Conservation (phyloP, 2,329 filamentous ascomycete species). For the Emmonsiellopsis sp. region DNA sequence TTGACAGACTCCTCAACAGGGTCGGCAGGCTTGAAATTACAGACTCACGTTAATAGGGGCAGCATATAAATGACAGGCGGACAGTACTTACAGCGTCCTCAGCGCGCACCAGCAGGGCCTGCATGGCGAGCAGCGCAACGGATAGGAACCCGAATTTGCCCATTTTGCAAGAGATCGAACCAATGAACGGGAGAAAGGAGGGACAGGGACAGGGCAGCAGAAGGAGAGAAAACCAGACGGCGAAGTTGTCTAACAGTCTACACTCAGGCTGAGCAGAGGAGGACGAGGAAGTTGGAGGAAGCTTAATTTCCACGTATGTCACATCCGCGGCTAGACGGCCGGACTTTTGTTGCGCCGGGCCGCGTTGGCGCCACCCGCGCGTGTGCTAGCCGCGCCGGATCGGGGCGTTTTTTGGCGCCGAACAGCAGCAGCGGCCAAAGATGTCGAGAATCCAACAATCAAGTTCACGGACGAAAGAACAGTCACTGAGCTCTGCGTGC, state of each 20-base stretch:
- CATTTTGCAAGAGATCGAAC: conserved; percentile 45
- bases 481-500: too few relatives aligned
- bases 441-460: too few relatives aligned
- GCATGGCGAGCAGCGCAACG: conserved; percentile 62
- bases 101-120: conserved; percentile 56
- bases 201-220: conserved; percentile 3
- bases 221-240: conserved; percentile 7
- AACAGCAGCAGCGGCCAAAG: too few relatives aligned
- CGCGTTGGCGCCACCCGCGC: too few relatives aligned
- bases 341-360: too few relatives aligned
- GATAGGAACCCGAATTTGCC: conserved; percentile 63
- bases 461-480: too few relatives aligned
- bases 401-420: too few relatives aligned
- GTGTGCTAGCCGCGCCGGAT: too few relatives aligned
- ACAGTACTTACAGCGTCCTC: conserved; percentile 48
- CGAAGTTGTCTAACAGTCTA: neutral
- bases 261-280: neutral
- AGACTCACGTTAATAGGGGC: neutral
- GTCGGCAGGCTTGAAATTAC: conserved; percentile 21
- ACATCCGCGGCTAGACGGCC: neutral
- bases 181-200: conserved; percentile 6
- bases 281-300: neutral
- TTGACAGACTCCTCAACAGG: conserved; percentile 56
- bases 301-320: conserved; percentile 7
- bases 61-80: conserved; percentile 1